Evolutionary conservation across 331 rosid genomes (phyloP), one percentile per base, ranked within the genome.

Genomic region (Acacia pycnantha): DNA sequence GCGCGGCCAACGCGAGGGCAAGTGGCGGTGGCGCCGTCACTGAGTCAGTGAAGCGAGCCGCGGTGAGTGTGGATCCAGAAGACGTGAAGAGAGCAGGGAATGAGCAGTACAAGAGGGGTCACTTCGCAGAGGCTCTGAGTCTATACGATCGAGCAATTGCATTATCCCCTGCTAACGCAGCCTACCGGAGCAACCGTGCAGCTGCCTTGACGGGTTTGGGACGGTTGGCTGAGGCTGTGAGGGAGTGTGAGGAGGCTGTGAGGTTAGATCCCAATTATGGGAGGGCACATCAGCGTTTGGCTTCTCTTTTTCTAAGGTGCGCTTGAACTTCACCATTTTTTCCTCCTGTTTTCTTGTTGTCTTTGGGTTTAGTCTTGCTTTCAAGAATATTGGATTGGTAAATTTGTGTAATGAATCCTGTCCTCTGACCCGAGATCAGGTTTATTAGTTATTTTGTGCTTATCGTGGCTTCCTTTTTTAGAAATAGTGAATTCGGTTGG

Each of bases 251-350:
- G 76, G 97, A 90, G 88, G 98, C 95, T 0, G 88, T 92, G 86
- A 87, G 85, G 89, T 89, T 94, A 88, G 92, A 94, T 89, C 95
- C 94, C 70, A 89, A 84, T 84, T 94, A 91, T 74, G 85, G 76
- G 66, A 89, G 98, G 76, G 97, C 97, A 72, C 98, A 92, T 82
- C 90, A 87, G 46, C 94, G 98, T 70, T 84, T 94, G 88, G 94
- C 89, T 41, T 85, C 87, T 73, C 83, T 94, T 74, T 88, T 85
- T 86, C 85, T 88, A 48, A 85, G 98, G 98, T 87, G 51, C 70
- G 24, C 22, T n/a, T 82, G 77, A 37, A 74, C 65, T 76, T 6
- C 11, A 40, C n/a, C 27, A 22, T 69, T 11, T 69, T 11, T 22
- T n/a, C 33, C 33, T 35, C 16, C 16, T 11, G 4, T 67, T 33